phyloP scores from a whole-genome alignment of 2,329 filamentous ascomycete species.

The Pseudopithomyces chartarum region DNA sequence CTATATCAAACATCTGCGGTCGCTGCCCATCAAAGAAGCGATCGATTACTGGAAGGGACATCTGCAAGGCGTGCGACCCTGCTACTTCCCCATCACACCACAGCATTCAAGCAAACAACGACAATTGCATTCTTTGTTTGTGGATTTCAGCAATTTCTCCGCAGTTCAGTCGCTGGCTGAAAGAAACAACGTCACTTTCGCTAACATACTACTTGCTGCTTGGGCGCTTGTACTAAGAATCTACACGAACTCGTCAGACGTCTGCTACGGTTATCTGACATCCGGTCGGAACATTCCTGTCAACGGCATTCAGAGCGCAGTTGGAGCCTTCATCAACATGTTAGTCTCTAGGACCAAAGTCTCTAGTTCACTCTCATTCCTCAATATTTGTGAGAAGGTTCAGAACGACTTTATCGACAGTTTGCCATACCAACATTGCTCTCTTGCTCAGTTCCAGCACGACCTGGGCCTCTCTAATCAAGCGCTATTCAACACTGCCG shows the following conservation, averaged over 20 bases:
- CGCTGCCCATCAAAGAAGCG: constrained; percentile 23
- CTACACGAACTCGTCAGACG: constrained; percentile 36
- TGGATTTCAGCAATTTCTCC: constrained; percentile 34
- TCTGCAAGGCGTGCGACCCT: constrained; percentile 35
- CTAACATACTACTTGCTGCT: constrained; percentile 38
- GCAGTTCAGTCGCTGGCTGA: constrained; percentile 37
- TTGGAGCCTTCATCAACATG: constrained; percentile 55
- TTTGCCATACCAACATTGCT: constrained; percentile 40
- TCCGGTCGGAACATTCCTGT: constrained; percentile 52
- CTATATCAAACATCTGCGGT: constrained; percentile 40
- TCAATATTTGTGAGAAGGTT: constrained; percentile 31
- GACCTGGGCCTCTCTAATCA: constrained; percentile 42
- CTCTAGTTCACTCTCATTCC: constrained; percentile 17
- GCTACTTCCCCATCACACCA: constrained; percentile 36
- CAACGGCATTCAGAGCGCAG: constrained; percentile 51
- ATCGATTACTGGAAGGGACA: constrained; percentile 39
- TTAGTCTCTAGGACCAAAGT: constrained; percentile 32
- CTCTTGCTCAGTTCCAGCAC: constrained; percentile 54
- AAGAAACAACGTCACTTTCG: constrained; percentile 32
- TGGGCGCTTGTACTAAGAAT: constrained; percentile 39
- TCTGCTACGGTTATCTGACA: constrained; percentile 45
- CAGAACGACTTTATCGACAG: constrained; percentile 39
- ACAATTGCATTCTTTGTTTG: constrained; percentile 31
- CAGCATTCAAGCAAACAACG: constrained; percentile 29
- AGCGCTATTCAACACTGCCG: constrained; percentile 55